Evolutionary conservation across 305 asterid genomes (phyloP).

Genomic region (Solanum chacoense): DNA sequence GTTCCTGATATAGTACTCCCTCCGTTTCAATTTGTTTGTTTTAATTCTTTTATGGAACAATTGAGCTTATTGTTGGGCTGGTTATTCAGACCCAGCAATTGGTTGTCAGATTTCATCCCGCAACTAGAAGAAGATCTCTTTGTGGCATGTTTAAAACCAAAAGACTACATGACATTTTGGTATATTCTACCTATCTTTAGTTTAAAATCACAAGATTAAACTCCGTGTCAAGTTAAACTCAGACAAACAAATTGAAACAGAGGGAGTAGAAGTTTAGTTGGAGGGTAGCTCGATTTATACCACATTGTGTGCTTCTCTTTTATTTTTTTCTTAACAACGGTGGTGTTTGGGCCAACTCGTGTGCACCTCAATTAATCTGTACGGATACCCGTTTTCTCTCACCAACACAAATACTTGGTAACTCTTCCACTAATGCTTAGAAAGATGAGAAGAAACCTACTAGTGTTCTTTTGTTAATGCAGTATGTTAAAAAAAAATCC

Average conservation of each 20-base stretch:
- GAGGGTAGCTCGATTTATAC: too few relatives aligned
- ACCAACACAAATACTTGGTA: too few relatives aligned
- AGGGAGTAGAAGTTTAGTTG: neutral
- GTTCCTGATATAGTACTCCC: neutral
- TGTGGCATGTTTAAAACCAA: neutral
- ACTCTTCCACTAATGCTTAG: too few relatives aligned
- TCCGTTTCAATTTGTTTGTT: too few relatives aligned
- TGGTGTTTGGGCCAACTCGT: too few relatives aligned
- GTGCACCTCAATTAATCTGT: too few relatives aligned
- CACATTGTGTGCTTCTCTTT: too few relatives aligned
- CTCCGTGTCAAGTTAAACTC: neutral
- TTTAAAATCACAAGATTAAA: neutral
- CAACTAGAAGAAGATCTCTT: neutral
- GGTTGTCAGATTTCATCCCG: neutral
- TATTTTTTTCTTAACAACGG: too few relatives aligned
- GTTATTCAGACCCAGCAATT: neutral
- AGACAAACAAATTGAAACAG: neutral
- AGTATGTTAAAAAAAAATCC: too few relatives aligned
- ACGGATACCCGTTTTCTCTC: too few relatives aligned
- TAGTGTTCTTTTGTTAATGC: too few relatives aligned
- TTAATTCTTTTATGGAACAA: neutral
- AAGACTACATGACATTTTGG: neutral
- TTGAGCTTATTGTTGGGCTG: neutral
- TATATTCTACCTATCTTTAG: neutral
- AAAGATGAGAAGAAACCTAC: too few relatives aligned